These are phyloP conservation scores for Licmophora abbreviata DNA, from an alignment of 108 stramenopile genomes.

Conservation along the genomic window DNA sequence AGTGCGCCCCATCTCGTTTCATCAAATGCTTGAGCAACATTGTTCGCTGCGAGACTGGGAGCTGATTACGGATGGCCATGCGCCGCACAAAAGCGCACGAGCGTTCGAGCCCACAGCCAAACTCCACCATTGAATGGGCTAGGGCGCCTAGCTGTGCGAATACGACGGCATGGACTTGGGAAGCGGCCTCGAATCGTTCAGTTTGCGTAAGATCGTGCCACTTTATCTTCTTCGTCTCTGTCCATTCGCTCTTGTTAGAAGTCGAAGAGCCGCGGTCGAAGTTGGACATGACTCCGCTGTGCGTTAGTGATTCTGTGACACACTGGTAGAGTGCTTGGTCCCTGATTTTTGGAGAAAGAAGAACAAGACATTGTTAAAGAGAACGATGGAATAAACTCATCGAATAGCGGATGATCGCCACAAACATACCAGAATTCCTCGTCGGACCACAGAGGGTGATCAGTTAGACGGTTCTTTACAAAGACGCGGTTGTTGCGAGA, in stretches of 20 bases:
- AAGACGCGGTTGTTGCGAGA: slow-evolving; percentile 24
- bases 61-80: slow-evolving; percentile 53
- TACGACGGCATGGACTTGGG: slow-evolving; percentile 70
- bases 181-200: slow-evolving; percentile 57
- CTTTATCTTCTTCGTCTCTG: slow-evolving; percentile 25
- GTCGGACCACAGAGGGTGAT: slow-evolving; percentile 50
- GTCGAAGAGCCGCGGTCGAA: slow-evolving; percentile 20
- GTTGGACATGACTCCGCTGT: slow-evolving; percentile 60
- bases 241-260: slow-evolving; percentile 19
- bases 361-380: too few relatives aligned
- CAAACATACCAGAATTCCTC: slow-evolving; percentile 74
- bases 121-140: slow-evolving; percentile 69
- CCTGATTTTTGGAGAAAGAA: too few relatives aligned
- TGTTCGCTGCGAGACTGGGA: slow-evolving; percentile 56
- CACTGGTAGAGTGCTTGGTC: slow-evolving; percentile 60
- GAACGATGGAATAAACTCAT: neutral
- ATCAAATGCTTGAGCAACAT: slow-evolving; percentile 60
- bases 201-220: slow-evolving; percentile 59
- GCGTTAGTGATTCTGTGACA: slow-evolving; percentile 51
- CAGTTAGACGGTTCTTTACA: slow-evolving; percentile 31
- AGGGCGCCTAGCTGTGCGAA: slow-evolving; percentile 69
- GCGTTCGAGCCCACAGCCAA: slow-evolving; percentile 46
- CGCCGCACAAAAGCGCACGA: slow-evolving; percentile 63
- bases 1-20: neutral
- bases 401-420: neutral